Conservation (phyloP, 2,329 filamentous ascomycete species). For the Anisogramma anomala region DNA sequence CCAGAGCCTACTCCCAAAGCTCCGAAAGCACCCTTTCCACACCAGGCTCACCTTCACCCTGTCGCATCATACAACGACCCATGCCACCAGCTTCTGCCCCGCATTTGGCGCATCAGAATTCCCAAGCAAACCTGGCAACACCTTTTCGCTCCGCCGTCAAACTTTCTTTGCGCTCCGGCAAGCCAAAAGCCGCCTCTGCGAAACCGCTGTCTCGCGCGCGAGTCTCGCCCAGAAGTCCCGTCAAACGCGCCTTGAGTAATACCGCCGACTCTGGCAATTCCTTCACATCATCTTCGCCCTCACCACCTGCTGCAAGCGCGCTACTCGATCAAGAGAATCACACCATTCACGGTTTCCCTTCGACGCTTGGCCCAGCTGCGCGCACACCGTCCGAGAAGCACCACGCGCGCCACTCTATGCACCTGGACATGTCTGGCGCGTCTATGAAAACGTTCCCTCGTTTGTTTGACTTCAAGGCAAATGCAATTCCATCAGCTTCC, state of each 20-base stretch:
- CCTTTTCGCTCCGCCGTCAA: constrained; percentile 57
- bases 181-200: constrained; percentile 44
- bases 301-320: constrained; percentile 28
- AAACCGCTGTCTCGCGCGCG: constrained; percentile 48
- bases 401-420: constrained; percentile 40
- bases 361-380: constrained; percentile 29
- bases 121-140: constrained; percentile 43
- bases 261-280: constrained; percentile 62
- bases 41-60: constrained; percentile 46
- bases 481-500: constrained; percentile 40
- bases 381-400: constrained; percentile 36
- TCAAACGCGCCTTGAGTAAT: constrained; percentile 63
- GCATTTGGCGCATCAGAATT: constrained; percentile 21
- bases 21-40: constrained; percentile 41
- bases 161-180: constrained; percentile 52
- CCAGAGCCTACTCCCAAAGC: constrained; percentile 35
- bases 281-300: constrained; percentile 36
- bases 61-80: constrained; percentile 26
- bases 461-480: constrained; percentile 35
- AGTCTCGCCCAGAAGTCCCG: constrained; percentile 68
- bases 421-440: constrained; percentile 44
- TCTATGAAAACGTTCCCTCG: constrained; percentile 40
- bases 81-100: constrained; percentile 28
- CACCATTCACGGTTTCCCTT: constrained; percentile 20
- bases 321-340: constrained; percentile 35